These are phyloP conservation scores for Acorus gramineus DNA, from an alignment of 106 monocot species.

Conservation along the genomic window DNA sequence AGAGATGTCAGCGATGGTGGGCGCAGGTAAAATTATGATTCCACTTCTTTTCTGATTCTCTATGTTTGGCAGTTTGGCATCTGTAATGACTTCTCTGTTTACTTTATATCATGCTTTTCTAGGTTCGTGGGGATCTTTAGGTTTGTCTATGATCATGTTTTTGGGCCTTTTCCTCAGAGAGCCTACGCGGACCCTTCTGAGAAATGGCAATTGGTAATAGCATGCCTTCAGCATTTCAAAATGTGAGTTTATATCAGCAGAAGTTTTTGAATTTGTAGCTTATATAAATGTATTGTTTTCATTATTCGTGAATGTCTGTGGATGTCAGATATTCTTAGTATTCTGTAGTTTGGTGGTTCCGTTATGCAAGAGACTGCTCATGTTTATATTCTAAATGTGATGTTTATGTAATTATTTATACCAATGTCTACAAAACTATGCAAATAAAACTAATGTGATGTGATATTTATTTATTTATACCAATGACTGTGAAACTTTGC, in stretches of 20 bases:
- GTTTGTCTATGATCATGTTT: slow-evolving; percentile 92
- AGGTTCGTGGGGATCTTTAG: slow-evolving; percentile 90
- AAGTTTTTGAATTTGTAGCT: not conserved
- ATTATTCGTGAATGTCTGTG: not conserved
- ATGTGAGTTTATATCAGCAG: slow-evolving; percentile 38
- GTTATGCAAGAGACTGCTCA: too few species aligned
- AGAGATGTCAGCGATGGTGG: slow-evolving; percentile 71
- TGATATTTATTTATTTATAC: too few species aligned
- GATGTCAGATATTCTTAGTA: too few species aligned
- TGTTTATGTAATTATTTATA: too few species aligned
- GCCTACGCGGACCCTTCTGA: slow-evolving; percentile 84
- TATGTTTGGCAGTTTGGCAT: slow-evolving; percentile 1
- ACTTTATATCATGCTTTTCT: slow-evolving; percentile 5
- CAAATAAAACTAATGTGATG: too few species aligned
- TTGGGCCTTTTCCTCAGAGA: slow-evolving; percentile 82
- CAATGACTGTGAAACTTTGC: too few species aligned
- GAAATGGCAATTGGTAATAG: slow-evolving; percentile 82
- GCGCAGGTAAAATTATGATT: slow-evolving; percentile 38
- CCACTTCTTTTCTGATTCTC: not conserved
- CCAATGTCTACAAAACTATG: too few species aligned
- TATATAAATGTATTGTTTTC: not conserved
- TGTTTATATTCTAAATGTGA: too few species aligned
- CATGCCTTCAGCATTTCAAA: slow-evolving; percentile 80
- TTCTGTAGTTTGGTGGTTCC: too few species aligned
- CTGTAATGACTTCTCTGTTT: not conserved